Base-by-base conservation (phyloP, 2,329 filamentous ascomycete genomes). In the Helotiales sp. region DNA sequence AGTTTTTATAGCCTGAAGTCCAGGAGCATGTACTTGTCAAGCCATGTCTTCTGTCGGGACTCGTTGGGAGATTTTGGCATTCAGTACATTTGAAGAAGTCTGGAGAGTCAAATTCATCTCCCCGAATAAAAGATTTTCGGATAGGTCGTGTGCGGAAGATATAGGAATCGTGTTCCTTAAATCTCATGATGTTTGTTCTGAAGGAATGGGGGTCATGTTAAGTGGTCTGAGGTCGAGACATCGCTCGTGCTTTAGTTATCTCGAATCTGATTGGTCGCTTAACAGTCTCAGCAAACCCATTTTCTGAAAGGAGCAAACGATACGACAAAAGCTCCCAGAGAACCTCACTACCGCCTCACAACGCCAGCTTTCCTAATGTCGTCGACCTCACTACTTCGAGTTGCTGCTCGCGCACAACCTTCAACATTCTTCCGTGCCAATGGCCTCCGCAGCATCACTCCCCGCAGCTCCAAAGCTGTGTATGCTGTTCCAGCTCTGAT, bases 341-440 rank as follows among this genome's bases (percentile, higher is more conserved):
- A 38, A 36, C 36, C 55, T 38, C 46, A 55, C 51, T 54, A 30
- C 59, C 47, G 60, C 59, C 46, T 56, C 54, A 53, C 64, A 62
- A 58, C 59, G 52, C 48, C 57, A 31, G 58, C 64, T 69, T 69
- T 70, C 73, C 69, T 74, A 76, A 89, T 88, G 84, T 83, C 85
- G 74, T 86, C 88, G 69, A 77, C 83, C 66, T 80, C 84, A 63
- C 76, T 92, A 72, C 79, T 92, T 77, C 88, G 89, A 73, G 76
- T 87, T 72, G 87, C 87, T 76, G 82, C 83, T 75, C 88, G 89
- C 78, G 82, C 80, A 76, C 82, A 72, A 73, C 77, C 80, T 60
- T 71, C 74, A 63, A 76, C 78, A 74, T 79, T 89, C 74, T 80
- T 87, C 77, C 86, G 86, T 75, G 78, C 82, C 74, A 83, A 82